Evolutionary conservation across 2,329 filamentous ascomycete genomes (phyloP).

Genomic region (Xylaria sp.): DNA sequence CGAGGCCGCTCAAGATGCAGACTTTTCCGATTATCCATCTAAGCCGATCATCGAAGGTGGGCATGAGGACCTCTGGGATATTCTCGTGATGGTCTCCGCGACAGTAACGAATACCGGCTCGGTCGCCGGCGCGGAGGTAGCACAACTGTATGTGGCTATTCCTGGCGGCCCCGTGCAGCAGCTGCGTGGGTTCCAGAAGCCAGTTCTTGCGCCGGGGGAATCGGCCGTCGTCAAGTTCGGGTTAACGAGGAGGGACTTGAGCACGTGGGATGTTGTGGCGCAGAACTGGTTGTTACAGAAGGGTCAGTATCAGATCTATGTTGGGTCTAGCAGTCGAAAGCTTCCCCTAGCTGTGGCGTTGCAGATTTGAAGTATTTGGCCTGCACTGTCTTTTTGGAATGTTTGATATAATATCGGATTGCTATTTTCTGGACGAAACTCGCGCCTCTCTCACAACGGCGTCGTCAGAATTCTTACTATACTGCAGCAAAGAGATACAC

Average conservation of each 20-base stretch:
- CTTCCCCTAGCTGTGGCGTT: conserved; percentile 47
- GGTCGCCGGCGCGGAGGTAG: conserved; percentile 66
- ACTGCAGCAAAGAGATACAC: not conserved
- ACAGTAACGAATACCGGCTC: conserved; percentile 70
- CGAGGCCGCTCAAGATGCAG: conserved; percentile 17
- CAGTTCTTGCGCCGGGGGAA: conserved; percentile 55
- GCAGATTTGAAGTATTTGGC: conserved; percentile 28
- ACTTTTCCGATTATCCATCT: conserved; percentile 45
- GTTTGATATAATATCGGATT: not conserved
- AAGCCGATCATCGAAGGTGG: conserved; percentile 51
- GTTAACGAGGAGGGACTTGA: conserved; percentile 66
- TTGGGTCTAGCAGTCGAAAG: conserved; percentile 58
- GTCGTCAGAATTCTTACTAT: not conserved
- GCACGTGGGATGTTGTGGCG: conserved; percentile 64
- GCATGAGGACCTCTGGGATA: conserved; percentile 54
- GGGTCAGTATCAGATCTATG: conserved; percentile 49
- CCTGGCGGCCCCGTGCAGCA: conserved; percentile 52
- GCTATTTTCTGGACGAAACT: not conserved
- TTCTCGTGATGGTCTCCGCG: conserved; percentile 57
- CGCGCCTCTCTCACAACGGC: not conserved
- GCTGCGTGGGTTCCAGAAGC: conserved; percentile 67
- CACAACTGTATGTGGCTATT: conserved; percentile 63
- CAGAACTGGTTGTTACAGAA: conserved; percentile 66
- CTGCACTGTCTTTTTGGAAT: not conserved
- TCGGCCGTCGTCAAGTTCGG: conserved; percentile 57